Evolutionary conservation across 768 basidiomycete species (phyloP).

Genomic region (Udeniomyces megalosporus): DNA sequence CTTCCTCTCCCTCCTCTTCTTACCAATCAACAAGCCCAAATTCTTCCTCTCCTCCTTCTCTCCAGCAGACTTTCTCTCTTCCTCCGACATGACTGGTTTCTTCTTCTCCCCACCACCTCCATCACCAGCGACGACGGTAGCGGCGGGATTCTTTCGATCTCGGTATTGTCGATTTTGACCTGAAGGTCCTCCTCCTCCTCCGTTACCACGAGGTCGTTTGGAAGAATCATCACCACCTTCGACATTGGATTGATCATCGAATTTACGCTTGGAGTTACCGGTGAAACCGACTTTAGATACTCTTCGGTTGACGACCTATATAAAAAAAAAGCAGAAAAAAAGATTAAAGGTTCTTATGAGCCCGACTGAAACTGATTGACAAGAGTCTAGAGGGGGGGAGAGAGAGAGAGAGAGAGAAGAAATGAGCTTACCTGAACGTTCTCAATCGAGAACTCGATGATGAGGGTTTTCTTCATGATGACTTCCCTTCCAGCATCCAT

Average conservation of each 20-base stretch:
- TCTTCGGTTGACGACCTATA: slow-evolving; percentile 5
- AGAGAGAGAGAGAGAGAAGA: neutral
- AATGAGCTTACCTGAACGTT: slow-evolving; percentile 51
- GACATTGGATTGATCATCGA: slow-evolving; percentile 16
- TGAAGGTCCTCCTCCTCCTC: neutral
- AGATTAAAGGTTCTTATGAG: too few species aligned
- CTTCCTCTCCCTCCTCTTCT: slow-evolving; percentile 60
- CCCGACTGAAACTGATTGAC: too few species aligned
- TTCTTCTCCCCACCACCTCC: neutral
- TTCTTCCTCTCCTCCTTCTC: slow-evolving; percentile 21
- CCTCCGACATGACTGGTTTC: slow-evolving; percentile 10
- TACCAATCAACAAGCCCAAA: slow-evolving; percentile 57
- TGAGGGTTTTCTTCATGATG: slow-evolving; percentile 39
- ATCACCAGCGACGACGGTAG: slow-evolving; percentile 8
- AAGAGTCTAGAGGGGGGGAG: neutral
- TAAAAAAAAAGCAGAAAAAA: neutral
- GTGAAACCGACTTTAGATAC: neutral
- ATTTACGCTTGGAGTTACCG: neutral
- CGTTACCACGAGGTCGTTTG: neutral
- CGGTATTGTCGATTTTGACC: neutral
- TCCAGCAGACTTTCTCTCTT: slow-evolving; percentile 5
- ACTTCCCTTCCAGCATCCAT: slow-evolving; percentile 22
- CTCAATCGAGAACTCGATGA: slow-evolving; percentile 94
- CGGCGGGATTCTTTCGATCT: slow-evolving; percentile 1
- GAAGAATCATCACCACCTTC: slow-evolving; percentile 12